Base-by-base conservation (phyloP, 2,329 filamentous ascomycete species). In the Grosmannia clavigera region DNA sequence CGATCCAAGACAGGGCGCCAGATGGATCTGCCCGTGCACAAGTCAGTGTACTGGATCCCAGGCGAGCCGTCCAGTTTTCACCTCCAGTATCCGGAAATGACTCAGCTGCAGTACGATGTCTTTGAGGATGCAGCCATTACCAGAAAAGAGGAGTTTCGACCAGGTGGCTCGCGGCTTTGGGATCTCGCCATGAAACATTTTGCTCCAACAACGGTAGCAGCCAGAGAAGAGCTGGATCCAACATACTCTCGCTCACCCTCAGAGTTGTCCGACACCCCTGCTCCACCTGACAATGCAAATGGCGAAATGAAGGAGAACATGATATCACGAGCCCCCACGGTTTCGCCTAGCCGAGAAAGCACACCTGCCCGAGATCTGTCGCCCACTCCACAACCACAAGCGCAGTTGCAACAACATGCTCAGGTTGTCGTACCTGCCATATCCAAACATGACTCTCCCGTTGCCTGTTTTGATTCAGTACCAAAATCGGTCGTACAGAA, bases 391-490 rank as follows among this genome's bases (percentile, higher is more conserved):
- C 56, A 53, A 9, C 16, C 16, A 12, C 12, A 55, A 14, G 31
- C 25, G 38, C 60, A 54, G 9, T 35, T 27, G 35, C 35, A 5
- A 16, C 54, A 43, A 11, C 54, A 38, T 11, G 55, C 63, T 9
- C 60, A 56, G 19, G 61, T 63, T 22, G 52, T 64, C 22, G 61
- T 64, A 16, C 62, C 64, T 1, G 56, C 60, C n/a, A 33, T 62
- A 31, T 9, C 52, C 46, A 59, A 50, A 10, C 19, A 58, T 48
- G 33, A 35, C 43, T 4, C 50, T 2, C n/a, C 55, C 4, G 62
- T 63, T 2, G 90, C 87, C 9, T 81, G 82, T 59, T 74, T 96
- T 16, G 80, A 82, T 16, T 85, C 86, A 0, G 78, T 85, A 0
- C 67, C 79, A 0, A 83, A 82, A 16, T 96, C 91, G 0, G 78